These are phyloP conservation scores for Pythium scleroteichum DNA, from an alignment of 352 stramenopile species.

Conservation along the genomic window DNA sequence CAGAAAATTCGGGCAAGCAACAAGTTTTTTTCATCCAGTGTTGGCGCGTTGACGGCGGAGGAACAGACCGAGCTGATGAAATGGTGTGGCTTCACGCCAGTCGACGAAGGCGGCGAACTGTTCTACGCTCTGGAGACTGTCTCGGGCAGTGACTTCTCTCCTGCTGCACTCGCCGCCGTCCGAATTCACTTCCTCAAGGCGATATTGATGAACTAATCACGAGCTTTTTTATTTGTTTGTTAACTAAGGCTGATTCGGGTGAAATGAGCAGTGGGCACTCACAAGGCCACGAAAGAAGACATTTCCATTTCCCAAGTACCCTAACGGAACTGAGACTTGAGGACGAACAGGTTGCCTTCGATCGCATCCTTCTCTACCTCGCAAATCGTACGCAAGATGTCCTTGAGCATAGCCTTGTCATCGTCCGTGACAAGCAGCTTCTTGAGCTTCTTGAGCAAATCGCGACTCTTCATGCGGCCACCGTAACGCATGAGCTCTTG, in stretches of 20 bases:
- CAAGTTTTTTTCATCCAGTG: slow-evolving; percentile 61
- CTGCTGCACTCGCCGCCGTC: slow-evolving; percentile 1
- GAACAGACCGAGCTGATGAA: slow-evolving; percentile 28
- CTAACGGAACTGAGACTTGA: slow-evolving; percentile 89
- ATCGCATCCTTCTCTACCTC: slow-evolving; percentile 85
- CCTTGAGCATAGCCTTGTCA: slow-evolving; percentile 81
- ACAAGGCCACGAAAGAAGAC: too few relatives aligned
- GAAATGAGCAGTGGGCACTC: too few relatives aligned
- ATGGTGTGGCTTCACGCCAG: slow-evolving; percentile 60
- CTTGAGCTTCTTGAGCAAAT: slow-evolving; percentile 80
- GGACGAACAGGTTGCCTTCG: slow-evolving; percentile 76
- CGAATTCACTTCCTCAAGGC: slow-evolving; percentile 11
- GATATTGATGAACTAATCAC: neutral
- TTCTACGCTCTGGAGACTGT: slow-evolving; percentile 42
- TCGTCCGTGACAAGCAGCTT: slow-evolving; percentile 81
- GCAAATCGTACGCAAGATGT: slow-evolving; percentile 87
- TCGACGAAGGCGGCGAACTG: slow-evolving; percentile 29
- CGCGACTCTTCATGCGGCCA: slow-evolving; percentile 76
- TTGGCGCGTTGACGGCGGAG: slow-evolving; percentile 29
- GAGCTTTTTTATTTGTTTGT: neutral
- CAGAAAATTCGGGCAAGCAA: slow-evolving; percentile 75
- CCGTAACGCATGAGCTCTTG: slow-evolving; percentile 83
- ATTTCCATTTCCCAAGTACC: too few relatives aligned
- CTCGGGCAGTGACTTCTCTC: neutral
- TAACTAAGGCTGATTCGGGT: too few relatives aligned